Base-by-base conservation (phyloP, 139 green algal species). In the Pedinophyceae sp. region DNA sequence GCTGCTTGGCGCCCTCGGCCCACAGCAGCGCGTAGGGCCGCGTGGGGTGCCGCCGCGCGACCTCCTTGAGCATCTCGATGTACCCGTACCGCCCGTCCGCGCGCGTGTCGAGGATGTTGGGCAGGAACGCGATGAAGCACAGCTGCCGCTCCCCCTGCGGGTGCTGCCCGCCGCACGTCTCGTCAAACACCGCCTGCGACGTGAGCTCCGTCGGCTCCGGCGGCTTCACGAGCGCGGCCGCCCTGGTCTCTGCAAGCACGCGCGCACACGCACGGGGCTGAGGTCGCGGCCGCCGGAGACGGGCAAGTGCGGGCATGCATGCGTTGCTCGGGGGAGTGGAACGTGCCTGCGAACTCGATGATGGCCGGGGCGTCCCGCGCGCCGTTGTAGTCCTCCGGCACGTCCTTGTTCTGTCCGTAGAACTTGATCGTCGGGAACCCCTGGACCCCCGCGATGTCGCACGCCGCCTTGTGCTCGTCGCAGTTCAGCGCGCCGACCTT, bases 381-480 rank as follows among this genome's bases (percentile, higher is more conserved):
- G 20, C 74, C 77, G 0, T 86, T n/a, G 69, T 95, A 95, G 16
- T 88, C 80, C 59, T 74, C 43, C 4, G 30, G 60, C 22, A 43
- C n/a, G 48, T 71, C 53, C 71, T 93, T 91, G 70, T 78, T 66
- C 2, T 52, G 34, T 4, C 75, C 83, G 59, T 94, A 95, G 27
- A 79, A 79, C 70, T 92, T 89, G 60, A 95, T 73, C 39, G 85
- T 95, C 40, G 86, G 87, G 70, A 88, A 95, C 24, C 86, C 86
- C 59, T 74, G 27, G n/a, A 74, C 43, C 4, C 55, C 40, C 18
- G 28, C 10, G 34, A 19, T 13, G 10, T 13, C 34, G 34, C 34
- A 43, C 10, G 13, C 34, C 13, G 34, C 34, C 65, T 84, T 53
- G 55, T 80, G 63, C 1, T 23, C 59, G 0, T 80, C 87, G 69